phyloP scores from a whole-genome alignment of 345 rosid genomes.

The Diplotaxis tenuifolia region DNA sequence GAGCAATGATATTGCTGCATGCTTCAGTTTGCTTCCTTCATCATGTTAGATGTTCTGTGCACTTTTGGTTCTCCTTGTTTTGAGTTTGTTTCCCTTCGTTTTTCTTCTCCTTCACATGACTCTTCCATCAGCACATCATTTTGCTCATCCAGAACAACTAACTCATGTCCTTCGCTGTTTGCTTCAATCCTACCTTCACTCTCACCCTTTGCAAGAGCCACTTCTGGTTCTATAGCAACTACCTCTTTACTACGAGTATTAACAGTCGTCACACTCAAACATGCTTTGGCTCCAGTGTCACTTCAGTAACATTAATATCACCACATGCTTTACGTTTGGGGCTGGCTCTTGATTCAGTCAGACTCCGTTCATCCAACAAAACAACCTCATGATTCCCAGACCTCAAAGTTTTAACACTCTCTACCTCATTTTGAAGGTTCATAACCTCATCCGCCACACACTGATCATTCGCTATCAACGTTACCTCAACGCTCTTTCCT shows the following conservation, averaged over 20 bases:
- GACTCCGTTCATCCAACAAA: conserved; percentile 17
- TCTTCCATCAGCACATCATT: conserved; percentile 17
- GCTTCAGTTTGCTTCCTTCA: conserved; percentile 25
- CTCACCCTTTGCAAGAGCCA: not conserved
- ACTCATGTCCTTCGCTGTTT: conserved; percentile 19
- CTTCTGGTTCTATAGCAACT: conserved; percentile 8
- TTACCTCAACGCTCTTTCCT: not conserved
- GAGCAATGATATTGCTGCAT: conserved; percentile 26
- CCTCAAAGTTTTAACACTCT: not conserved
- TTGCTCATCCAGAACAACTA: conserved; percentile 7
- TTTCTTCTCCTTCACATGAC: conserved; percentile 14
- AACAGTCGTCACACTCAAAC: conserved; percentile 3
- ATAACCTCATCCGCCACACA: not conserved
- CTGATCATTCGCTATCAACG: not conserved
- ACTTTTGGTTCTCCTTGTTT: not conserved
- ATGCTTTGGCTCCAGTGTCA: not conserved
- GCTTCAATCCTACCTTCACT: conserved; percentile 12
- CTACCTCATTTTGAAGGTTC: not conserved
- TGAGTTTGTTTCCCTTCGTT: not conserved
- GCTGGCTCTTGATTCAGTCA: conserved; percentile 8
- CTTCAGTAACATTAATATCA: conserved; percentile 1
- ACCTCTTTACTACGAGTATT: conserved; percentile 2
- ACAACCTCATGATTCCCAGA: conserved; percentile 12
- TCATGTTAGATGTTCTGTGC: not conserved
- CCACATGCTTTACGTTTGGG: conserved; percentile 9